Evolutionary conservation across 345 rosid species (phyloP).

Genomic region (Angophora floribunda): DNA sequence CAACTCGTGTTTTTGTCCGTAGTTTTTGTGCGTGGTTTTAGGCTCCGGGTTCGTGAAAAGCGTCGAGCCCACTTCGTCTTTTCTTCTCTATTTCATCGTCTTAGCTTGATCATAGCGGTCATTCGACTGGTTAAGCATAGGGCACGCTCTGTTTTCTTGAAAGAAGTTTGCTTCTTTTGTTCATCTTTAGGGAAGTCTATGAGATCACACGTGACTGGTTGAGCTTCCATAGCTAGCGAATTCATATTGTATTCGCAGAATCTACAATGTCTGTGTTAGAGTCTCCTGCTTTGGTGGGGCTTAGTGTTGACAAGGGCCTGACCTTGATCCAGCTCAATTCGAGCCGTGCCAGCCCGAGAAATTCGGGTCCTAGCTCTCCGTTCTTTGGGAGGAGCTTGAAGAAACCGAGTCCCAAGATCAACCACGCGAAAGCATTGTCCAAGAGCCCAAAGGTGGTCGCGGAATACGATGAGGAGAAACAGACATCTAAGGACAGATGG

Average conservation of each 20-base stretch:
- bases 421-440: not conserved
- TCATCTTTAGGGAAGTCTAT: not conserved
- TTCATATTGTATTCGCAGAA: not conserved
- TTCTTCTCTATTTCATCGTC: not conserved
- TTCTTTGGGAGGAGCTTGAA: conserved; percentile 18
- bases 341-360: not conserved
- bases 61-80: not conserved
- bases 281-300: not conserved
- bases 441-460: conserved; percentile 6
- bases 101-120: not conserved
- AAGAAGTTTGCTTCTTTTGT: not conserved
- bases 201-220: not conserved
- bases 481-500: conserved; percentile 36
- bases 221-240: not conserved
- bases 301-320: not conserved
- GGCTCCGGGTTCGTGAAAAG: not conserved
- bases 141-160: not conserved
- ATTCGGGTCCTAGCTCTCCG: conserved; percentile 4
- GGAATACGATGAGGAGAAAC: conserved; percentile 29
- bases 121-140: not conserved
- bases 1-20: not conserved
- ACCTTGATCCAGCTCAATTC: conserved; percentile 15
- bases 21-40: not conserved
- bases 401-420: conserved; percentile 4
- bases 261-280: not conserved